These are phyloP conservation scores for Penicillium flavigenum DNA, from an alignment of 495 filamentous ascomycete genomes.

Conservation along the genomic window DNA sequence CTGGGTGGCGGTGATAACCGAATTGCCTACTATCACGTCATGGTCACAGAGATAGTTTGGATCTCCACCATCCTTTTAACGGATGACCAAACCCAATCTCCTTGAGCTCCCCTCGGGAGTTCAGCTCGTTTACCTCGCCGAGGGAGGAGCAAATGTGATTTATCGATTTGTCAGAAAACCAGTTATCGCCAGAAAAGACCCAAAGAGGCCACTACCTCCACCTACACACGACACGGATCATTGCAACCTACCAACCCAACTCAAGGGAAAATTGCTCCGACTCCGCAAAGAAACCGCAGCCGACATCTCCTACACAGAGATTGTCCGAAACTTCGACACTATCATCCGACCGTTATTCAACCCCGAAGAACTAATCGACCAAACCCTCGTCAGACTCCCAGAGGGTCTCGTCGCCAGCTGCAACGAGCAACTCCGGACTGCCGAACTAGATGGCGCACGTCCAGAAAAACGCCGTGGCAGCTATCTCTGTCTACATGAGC, in stretches of 20 bases:
- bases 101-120: conserved; percentile 44
- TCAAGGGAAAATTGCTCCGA: conserved; percentile 58
- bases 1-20: neutral
- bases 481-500: conserved; percentile 58
- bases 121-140: conserved; percentile 55
- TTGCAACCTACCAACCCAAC: conserved; percentile 24
- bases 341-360: conserved; percentile 58
- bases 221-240: conserved; percentile 12
- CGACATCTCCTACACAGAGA: conserved; percentile 53
- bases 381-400: conserved; percentile 55
- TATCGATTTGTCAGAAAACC: conserved; percentile 51
- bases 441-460: conserved; percentile 35
- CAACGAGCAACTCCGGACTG: conserved; percentile 49
- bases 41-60: conserved; percentile 1
- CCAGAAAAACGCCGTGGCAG: conserved; percentile 51
- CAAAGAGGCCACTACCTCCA: conserved; percentile 1
- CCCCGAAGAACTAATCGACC: conserved; percentile 57
- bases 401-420: conserved; percentile 44
- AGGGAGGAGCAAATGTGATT: conserved; percentile 73
- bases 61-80: conserved; percentile 15
- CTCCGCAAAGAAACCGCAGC: conserved; percentile 63
- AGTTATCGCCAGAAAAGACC: conserved; percentile 15
- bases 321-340: conserved; percentile 56
- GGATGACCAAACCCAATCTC: conserved; percentile 41
- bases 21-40: neutral